Conservation (phyloP, 306 rosid genomes). For the Lithocarpus polystachyus region DNA sequence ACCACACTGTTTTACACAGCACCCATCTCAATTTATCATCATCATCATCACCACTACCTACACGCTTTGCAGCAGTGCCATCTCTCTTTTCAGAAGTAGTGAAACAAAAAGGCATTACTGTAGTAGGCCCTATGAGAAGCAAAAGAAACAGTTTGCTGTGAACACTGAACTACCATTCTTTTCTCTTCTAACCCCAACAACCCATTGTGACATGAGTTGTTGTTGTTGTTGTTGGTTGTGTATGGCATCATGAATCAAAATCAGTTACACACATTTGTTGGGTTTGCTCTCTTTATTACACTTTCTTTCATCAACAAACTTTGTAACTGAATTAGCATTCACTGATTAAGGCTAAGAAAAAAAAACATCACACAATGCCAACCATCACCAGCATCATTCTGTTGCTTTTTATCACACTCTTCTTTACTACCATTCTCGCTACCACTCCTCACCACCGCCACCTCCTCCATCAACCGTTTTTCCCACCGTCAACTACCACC, state of each 20-base stretch:
- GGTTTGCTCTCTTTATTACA: too few relatives aligned
- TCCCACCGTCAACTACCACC: constrained; percentile 65
- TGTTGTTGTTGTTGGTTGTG: too few relatives aligned
- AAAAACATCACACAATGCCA: neutral
- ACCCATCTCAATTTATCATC: too few relatives aligned
- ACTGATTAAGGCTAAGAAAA: too few relatives aligned
- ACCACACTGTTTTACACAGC: too few relatives aligned
- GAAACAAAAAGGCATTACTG: neutral
- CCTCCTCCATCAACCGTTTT: neutral
- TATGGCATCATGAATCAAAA: too few relatives aligned
- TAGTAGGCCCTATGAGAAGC: neutral
- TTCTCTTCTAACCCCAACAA: neutral
- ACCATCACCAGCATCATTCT: neutral
- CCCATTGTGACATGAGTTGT: too few relatives aligned
- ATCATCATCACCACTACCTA: too few relatives aligned
- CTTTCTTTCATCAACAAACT: neutral
- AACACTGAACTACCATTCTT: constrained; percentile 29
- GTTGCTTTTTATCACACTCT: neutral
- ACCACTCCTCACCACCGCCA: neutral
- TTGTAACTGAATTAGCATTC: too few relatives aligned
- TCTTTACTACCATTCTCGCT: neutral
- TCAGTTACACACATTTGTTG: too few relatives aligned
- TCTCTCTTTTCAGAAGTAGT: neutral
- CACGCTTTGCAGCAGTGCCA: too few relatives aligned
- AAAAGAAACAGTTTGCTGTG: neutral